These are phyloP conservation scores for Tolypocladium sp. DNA, from an alignment of 2,329 filamentous ascomycete species.

Conservation along the genomic window DNA sequence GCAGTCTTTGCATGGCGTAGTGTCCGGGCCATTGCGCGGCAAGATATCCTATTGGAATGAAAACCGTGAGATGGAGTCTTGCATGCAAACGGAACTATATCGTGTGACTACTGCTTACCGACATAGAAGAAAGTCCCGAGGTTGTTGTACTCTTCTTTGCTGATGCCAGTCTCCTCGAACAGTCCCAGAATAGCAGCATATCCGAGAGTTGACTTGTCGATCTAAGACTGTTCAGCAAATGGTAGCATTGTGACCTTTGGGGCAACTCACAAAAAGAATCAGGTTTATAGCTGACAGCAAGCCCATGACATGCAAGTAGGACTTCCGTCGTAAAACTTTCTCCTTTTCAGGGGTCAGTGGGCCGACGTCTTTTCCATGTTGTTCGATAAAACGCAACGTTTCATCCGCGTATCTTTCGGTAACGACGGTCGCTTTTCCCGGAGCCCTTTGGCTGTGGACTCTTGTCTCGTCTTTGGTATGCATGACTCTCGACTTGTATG, in stretches of 20 bases:
- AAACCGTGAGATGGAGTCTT: background rate
- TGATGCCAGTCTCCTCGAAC: constrained; percentile 29
- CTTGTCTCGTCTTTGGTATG: background rate
- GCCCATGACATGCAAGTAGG: background rate
- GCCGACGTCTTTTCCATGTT: background rate
- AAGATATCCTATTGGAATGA: background rate
- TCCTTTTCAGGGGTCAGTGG: background rate
- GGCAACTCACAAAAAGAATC: background rate
- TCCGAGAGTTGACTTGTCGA: constrained; percentile 27
- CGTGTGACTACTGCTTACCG: constrained; percentile 16
- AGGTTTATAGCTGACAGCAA: background rate
- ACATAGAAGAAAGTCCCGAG: constrained; percentile 31
- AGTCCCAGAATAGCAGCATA: constrained; percentile 30
- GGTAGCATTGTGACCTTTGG: too few species aligned
- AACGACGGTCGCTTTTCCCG: background rate
- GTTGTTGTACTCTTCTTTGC: constrained; percentile 27
- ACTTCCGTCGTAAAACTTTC: background rate
- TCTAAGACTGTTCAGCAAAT: background rate
- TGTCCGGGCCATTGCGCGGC: background rate
- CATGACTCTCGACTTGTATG: background rate
- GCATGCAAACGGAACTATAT: too few species aligned
- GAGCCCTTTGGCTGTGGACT: background rate
- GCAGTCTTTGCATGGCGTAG: background rate
- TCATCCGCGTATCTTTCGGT: background rate
- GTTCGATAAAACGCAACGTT: background rate